Percentiles rank a stretch among this genome's conserved stretches.
Evolutionary conservation across 257 asterid species (phyloP).

Genomic region (Nicotiana obtusifolia): DNA sequence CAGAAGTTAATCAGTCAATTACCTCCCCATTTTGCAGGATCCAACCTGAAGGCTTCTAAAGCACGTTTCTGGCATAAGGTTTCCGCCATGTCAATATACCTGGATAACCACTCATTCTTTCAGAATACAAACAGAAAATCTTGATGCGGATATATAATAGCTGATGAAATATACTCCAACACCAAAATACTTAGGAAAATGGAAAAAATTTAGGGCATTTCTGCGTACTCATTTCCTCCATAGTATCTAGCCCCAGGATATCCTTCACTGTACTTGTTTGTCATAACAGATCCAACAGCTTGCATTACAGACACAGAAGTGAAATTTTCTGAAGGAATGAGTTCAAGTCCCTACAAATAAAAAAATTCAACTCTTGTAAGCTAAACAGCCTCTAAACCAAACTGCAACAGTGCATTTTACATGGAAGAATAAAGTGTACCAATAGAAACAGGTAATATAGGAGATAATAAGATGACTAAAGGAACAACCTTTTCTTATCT

Average conservation of each 20-base stretch:
- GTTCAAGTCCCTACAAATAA: constrained; percentile 65
- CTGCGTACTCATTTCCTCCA: constrained; percentile 85
- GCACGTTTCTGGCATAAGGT: constrained; percentile 91
- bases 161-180: background rate
- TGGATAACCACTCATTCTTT: constrained; percentile 12
- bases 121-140: background rate
- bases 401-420: background rate
- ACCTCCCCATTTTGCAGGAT: constrained; percentile 98
- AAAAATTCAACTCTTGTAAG: background rate
- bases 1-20: constrained; percentile 11
- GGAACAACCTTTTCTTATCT: background rate
- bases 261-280: constrained; percentile 91
- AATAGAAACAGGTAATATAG: background rate
- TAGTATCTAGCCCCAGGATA: constrained; percentile 97
- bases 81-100: constrained; percentile 98
- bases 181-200: background rate
- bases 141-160: background rate
- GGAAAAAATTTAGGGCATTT: background rate
- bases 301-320: constrained; percentile 88
- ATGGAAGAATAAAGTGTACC: background rate
- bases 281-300: constrained; percentile 97
- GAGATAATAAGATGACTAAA: background rate
- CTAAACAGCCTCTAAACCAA: background rate
- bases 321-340: constrained; percentile 88
- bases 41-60: constrained; percentile 66